Evolutionary conservation across 768 basidiomycete species (phyloP), one percentile per base, ranked within the genome.

Genomic region (Lentinula boryana): DNA sequence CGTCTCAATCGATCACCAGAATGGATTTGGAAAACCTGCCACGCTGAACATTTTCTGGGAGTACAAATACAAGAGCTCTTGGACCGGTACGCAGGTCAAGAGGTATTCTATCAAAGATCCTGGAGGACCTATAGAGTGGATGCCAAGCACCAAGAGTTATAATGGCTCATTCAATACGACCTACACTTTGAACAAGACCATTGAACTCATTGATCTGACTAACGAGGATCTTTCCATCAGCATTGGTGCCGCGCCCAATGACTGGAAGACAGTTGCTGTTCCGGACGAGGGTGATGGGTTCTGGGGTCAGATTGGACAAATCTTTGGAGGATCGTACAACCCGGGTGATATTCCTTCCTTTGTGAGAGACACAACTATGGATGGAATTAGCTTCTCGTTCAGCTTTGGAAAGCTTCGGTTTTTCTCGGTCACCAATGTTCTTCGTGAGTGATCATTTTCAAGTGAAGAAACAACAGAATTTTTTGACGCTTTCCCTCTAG

Each of bases 131-230:
- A 53, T 53, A 15, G 6, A 53, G 27, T 53, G 51, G 51, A 5
- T 53, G 51, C 51, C 51, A 8, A 52, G 50, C 50, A 52, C 33
- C 50, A 52, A n/a, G 13, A n/a, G n/a, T 18, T 31, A 21, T 31
- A 8, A 53, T 18, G 51, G 51, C 7, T 53, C 51, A 32, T 53
- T 53, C 51, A 53, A 31, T 12, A 53, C 51, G 23, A 53, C 23
- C 4, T 53, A 53, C 10, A 53, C 51, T 21, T 53, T 53, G 51
- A 38, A 53, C 51, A 53, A 53, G 51, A 53, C 51, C n/a, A 53
- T 53, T 4, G 23, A 53, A 5, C 51, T 53, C 51, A 53, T 21
- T 5, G 51, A 53, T 53, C 23, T 53, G 36, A 53, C 51, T 18
- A 7, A 53, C 23, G 23, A 32, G 23, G 51, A 53, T 32, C 51